phyloP scores from a whole-genome alignment of 225 moss, liverwort and hornwort species.

The Polytrichum formosum region DNA sequence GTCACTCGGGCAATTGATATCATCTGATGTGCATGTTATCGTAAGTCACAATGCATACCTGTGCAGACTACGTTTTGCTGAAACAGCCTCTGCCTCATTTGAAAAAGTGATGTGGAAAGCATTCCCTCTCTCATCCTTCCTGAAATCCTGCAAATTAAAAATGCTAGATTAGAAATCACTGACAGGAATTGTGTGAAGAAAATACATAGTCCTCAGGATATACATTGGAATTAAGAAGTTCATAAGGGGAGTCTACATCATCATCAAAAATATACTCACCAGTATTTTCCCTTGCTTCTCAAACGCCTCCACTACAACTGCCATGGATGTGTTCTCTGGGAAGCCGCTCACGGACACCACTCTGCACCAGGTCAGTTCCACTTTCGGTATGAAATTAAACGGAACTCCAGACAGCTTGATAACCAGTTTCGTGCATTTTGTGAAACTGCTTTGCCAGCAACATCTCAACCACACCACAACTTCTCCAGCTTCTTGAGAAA shows the following conservation, averaged over 20 bases:
- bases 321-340: conserved; percentile 78
- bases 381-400: too few species aligned
- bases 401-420: too few species aligned
- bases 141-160: conserved; percentile 66
- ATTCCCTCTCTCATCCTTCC: conserved; percentile 75
- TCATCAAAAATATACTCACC: conserved; percentile 30
- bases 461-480: too few species aligned
- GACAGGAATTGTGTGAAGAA: not conserved
- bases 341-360: conserved; percentile 86
- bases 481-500: too few species aligned
- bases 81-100: conserved; percentile 75
- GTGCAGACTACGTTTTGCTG: conserved; percentile 84
- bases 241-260: not conserved
- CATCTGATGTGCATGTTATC: too few species aligned
- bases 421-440: too few species aligned
- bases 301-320: conserved; percentile 84
- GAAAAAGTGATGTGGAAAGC: conserved; percentile 87
- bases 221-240: not conserved
- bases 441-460: too few species aligned
- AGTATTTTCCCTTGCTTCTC: conserved; percentile 92
- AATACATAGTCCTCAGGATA: not conserved
- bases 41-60: conserved; percentile 31
- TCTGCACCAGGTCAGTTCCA: conserved; percentile 24
- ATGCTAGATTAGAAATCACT: too few species aligned
- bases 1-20: too few species aligned